These are phyloP conservation scores for Bjerkandera adusta DNA, from an alignment of 1,284 basidiomycete genomes.

Conservation along the genomic window DNA sequence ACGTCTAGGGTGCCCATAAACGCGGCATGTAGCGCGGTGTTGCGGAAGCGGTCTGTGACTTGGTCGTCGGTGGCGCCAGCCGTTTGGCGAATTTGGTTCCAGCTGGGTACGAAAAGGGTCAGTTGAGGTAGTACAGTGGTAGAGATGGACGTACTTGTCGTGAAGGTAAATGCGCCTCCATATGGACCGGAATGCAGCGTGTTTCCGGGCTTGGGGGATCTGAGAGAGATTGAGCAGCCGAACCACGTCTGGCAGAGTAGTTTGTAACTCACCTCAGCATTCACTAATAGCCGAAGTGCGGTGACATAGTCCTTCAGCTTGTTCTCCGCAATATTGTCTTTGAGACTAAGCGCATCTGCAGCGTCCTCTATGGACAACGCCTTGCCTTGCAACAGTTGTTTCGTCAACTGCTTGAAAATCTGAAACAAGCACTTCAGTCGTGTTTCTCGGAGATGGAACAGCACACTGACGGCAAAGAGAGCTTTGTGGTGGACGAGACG, in stretches of 20 bases:
- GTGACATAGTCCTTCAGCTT: constrained; percentile 61
- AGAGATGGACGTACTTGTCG: constrained; percentile 69
- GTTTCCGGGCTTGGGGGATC: constrained; percentile 66
- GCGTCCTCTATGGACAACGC: constrained; percentile 66
- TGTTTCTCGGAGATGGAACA: neutral
- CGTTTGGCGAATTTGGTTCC: constrained; percentile 68
- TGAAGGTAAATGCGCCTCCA: constrained; percentile 89
- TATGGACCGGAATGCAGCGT: constrained; percentile 68
- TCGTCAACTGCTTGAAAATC: constrained; percentile 66
- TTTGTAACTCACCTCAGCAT: constrained; percentile 49
- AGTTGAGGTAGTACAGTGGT: neutral
- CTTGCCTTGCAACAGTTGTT: constrained; percentile 66
- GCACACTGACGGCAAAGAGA: constrained; percentile 40
- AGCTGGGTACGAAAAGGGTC: constrained; percentile 43
- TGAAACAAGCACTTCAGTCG: constrained; percentile 24
- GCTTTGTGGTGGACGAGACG: constrained; percentile 43
- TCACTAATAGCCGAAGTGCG: constrained; percentile 59
- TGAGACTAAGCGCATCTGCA: constrained; percentile 70
- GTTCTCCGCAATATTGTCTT: constrained; percentile 48
- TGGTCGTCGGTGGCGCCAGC: constrained; percentile 69
- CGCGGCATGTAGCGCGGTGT: constrained; percentile 69
- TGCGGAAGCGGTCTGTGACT: constrained; percentile 60
- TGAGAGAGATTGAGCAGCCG: constrained; percentile 17
- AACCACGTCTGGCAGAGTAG: neutral
- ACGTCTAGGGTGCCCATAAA: constrained; percentile 45